Conservation (phyloP, 371 early-diverging fungal genomes). For the Apophysomyces variabilis region DNA sequence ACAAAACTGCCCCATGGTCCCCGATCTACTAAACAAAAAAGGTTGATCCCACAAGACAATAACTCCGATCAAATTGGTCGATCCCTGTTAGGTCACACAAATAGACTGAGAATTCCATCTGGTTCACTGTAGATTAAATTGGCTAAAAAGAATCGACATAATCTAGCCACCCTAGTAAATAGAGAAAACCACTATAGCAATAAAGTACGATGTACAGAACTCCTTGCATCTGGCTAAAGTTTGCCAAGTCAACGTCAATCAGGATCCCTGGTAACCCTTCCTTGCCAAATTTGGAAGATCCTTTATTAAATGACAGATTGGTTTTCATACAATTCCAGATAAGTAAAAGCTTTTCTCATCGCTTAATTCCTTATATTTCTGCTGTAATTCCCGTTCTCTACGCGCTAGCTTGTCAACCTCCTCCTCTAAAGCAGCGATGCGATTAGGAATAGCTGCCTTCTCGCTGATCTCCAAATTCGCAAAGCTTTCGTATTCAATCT, state of each 20-base stretch:
- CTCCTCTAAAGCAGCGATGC: conserved; percentile 68
- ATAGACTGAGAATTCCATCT: neutral
- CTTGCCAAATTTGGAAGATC: no score
- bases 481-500: conserved; percentile 72
- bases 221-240: neutral
- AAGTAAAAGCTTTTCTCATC: conserved; percentile 47
- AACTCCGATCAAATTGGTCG: conserved; percentile 10
- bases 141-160: no score
- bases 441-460: conserved; percentile 66
- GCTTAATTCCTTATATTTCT: conserved; percentile 67
- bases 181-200: neutral
- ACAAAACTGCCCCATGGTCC: neutral
- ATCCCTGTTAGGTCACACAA: conserved; percentile 3
- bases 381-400: conserved; percentile 75
- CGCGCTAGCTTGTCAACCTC: conserved; percentile 67
- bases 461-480: conserved; percentile 56
- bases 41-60: neutral
- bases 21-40: neutral
- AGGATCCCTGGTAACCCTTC: no score
- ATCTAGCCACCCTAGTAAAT: neutral
- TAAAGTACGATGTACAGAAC: neutral
- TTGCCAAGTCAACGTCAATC: neutral
- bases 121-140: neutral
- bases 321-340: conserved; percentile 19
- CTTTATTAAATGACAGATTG: neutral